Percentiles rank a stretch among this genome's conserved stretches.
phyloP scores from a whole-genome alignment of 1,284 basidiomycete species.

The Puccinia polysora region DNA sequence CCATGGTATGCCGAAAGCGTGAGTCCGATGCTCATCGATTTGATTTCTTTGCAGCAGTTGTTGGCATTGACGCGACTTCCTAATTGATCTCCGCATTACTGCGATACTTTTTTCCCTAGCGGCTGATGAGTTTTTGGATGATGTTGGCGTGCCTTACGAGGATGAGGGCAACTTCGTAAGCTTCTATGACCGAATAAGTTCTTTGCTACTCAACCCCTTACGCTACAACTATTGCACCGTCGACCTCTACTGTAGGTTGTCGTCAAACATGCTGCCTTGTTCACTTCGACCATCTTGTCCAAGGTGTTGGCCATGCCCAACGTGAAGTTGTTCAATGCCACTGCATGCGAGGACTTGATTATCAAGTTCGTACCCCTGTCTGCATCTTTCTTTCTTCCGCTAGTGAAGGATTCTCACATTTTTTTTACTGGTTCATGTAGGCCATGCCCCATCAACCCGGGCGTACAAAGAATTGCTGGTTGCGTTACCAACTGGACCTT shows the following conservation, averaged over 20 bases:
- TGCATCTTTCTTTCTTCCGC: background rate
- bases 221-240: slow-evolving; percentile 73
- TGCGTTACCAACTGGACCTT: no score
- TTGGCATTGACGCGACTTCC: no score
- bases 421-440: slow-evolving; percentile 59
- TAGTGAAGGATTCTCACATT: slow-evolving; percentile 61
- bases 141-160: slow-evolving; percentile 73
- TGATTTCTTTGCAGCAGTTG: no score
- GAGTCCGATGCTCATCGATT: background rate
- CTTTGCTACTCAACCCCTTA: slow-evolving; percentile 44
- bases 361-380: slow-evolving; percentile 57
- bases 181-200: slow-evolving; percentile 57
- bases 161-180: no score
- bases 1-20: slow-evolving; percentile 77
- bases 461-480: slow-evolving; percentile 67
- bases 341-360: no score
- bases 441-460: slow-evolving; percentile 58
- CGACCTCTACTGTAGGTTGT: slow-evolving; percentile 74
- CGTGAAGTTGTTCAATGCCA: slow-evolving; percentile 58
- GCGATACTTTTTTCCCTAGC: slow-evolving; percentile 52
- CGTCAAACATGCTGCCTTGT: slow-evolving; percentile 75
- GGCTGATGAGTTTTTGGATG: slow-evolving; percentile 67
- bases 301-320: slow-evolving; percentile 66
- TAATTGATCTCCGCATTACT: slow-evolving; percentile 9
- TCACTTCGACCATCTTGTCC: no score